Evolutionary conservation across 2,329 filamentous ascomycete species (phyloP), one percentile per base, ranked within the genome.

Genomic region (Penicillium aurantiogriseum): DNA sequence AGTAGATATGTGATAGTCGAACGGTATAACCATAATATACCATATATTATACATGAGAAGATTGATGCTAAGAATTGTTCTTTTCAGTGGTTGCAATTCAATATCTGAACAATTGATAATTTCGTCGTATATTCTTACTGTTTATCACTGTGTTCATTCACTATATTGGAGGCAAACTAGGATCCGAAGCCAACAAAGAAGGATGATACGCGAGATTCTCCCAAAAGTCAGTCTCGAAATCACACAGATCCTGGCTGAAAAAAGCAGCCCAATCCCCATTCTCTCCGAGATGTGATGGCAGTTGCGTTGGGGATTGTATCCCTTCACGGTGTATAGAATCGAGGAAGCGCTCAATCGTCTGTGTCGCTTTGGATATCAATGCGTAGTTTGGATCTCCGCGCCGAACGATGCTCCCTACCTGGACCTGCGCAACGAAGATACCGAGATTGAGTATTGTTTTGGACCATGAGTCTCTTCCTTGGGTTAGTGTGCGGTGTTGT

Each of bases 191-290:
- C 38, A 65, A 33, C 33, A 69, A 56, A 23, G 64, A 66, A 2
- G 67, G 68, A 54, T 69, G 68, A 54, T 69, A 67, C 9, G 68
- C 66, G 27, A 70, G 39, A 25, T 60, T 65, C 38, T 67, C 60
- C 68, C 65, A 70, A 44, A 69, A 70, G 4, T 59, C 66, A 39
- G 63, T 61, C 48, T 70, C 67, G 21, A 66, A 68, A 54, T 70
- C 68, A 62, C 63, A 68, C 29, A 65, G 36, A 58, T 68, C 63
- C 35, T 66, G 63, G 21, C 63, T 63, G 27, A 67, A 47, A 27
- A 68, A 57, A 5, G 58, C 61, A 23, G 66, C 60, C 66, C 65
- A 69, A 36, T 67, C 67, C 6, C 63, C 61, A 44, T 51, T 61
- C 0, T 58, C 57, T 23, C 60, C 62, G 8, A 13, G 27, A n/a